These are phyloP conservation scores for Lipomyces yamanashiensis DNA, from an alignment of 805 yeast species.

Conservation along the genomic window DNA sequence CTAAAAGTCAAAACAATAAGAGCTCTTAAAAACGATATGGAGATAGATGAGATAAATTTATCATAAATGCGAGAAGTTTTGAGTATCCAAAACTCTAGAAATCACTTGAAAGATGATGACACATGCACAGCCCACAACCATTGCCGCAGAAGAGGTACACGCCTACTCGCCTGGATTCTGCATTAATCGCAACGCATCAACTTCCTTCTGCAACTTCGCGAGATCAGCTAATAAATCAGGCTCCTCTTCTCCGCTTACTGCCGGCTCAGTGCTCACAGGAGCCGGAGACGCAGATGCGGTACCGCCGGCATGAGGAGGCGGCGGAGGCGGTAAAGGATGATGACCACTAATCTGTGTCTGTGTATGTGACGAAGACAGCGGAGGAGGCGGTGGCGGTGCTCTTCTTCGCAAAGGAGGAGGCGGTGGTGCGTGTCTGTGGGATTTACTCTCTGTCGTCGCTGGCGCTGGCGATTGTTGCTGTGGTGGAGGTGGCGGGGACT, in stretches of 20 bases:
- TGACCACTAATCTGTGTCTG: not conserved
- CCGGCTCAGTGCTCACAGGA: not conserved
- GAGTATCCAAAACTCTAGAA: no score
- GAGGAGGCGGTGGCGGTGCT: constrained; percentile 17
- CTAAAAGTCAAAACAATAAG: no score
- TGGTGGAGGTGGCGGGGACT: not conserved
- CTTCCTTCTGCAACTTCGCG: constrained; percentile 32
- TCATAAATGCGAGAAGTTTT: no score
- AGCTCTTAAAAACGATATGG: no score
- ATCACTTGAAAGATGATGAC: not conserved
- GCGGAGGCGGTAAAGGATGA: constrained; percentile 13
- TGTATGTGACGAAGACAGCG: constrained; percentile 1
- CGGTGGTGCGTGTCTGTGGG: constrained; percentile 16
- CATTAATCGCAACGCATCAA: constrained; percentile 28
- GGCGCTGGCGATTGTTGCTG: not conserved
- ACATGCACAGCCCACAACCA: not conserved
- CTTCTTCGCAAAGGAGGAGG: constrained; percentile 30
- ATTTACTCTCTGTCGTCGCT: not conserved
- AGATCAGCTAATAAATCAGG: constrained; percentile 37
- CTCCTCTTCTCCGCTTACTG: constrained; percentile 12
- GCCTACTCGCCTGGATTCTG: constrained; percentile 15
- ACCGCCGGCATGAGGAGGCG: constrained; percentile 4
- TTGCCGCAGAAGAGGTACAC: not conserved
- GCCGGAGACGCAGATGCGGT: not conserved
- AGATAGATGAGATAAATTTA: no score